A percentile compares a stretch with the other conserved stretches of the same genome.
Evolutionary conservation across 2,329 filamentous ascomycete genomes (phyloP).

Genomic region (Sporothrix schenckii): DNA sequence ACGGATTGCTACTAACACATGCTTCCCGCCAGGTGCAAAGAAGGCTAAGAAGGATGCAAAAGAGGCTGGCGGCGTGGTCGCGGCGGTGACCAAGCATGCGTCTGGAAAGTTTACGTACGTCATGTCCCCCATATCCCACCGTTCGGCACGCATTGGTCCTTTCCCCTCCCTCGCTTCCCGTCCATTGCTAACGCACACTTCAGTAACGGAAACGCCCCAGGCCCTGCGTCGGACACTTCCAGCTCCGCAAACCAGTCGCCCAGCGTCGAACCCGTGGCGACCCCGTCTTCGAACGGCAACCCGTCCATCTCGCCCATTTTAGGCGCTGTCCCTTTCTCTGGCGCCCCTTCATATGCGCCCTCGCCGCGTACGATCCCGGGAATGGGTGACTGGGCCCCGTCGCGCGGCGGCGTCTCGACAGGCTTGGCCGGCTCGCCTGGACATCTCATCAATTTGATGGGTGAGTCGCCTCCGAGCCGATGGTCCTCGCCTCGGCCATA

Average conservation of each 20-base stretch:
- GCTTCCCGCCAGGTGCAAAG: slow-evolving; percentile 42
- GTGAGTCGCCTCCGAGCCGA: slow-evolving; percentile 57
- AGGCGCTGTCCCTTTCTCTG: slow-evolving; percentile 52
- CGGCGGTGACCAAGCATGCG: slow-evolving; percentile 57
- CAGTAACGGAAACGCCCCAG: slow-evolving; percentile 44
- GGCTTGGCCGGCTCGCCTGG: slow-evolving; percentile 56
- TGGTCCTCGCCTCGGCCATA: slow-evolving; percentile 53
- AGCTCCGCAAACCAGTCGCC: slow-evolving; percentile 50
- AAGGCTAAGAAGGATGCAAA: slow-evolving; percentile 60
- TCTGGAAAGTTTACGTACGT: slow-evolving; percentile 58
- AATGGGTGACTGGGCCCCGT: slow-evolving; percentile 46
- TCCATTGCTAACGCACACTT: slow-evolving; percentile 23
- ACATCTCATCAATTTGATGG: slow-evolving; percentile 55
- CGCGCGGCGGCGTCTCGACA: slow-evolving; percentile 42
- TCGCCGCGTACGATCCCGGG: slow-evolving; percentile 51
- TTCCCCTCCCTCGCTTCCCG: not conserved
- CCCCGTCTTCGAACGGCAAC: slow-evolving; percentile 48
- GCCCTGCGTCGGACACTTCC: slow-evolving; percentile 48
- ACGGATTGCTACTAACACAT: not conserved
- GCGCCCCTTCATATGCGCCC: slow-evolving; percentile 47
- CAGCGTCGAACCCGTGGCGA: slow-evolving; percentile 49
- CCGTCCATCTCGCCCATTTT: slow-evolving; percentile 52
- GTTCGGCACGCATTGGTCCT: not conserved
- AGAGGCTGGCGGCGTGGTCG: slow-evolving; percentile 56
- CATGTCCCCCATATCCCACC: not conserved